Evolutionary conservation across 768 basidiomycete species (phyloP), one percentile per base, ranked within the genome.

Genomic region (Pisolithus microcarpus): DNA sequence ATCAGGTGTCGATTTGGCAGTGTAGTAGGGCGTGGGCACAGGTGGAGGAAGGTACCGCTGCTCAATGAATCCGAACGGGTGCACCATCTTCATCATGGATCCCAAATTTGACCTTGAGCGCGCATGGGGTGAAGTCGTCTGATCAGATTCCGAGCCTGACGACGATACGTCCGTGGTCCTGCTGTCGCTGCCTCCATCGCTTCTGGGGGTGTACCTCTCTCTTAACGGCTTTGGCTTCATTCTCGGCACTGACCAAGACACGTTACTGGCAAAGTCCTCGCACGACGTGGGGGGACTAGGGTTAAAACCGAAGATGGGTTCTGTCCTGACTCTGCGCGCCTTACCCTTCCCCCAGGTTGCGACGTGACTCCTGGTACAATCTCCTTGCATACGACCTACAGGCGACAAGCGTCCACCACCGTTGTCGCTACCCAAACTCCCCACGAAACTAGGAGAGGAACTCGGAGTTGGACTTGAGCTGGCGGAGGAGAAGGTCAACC

Each of bases 1-100:
- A 46, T 67, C 64, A 15, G 65, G 65, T 16, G 65, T 62, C 21
- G 67, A 61, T 18, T 60, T 56, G 26, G 65, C 65, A 23, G 65
- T 67, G 30, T 65, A 67, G 47, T 69, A 69, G 8, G 67, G 65
- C 38, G 65, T 69, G 28, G 58, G 56, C 44, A 54, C 43, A 26
- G 60, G 49, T 43, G 59, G 54, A 53, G 57, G 58, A 49, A 50
- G 53, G 51, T 60, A 56, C 48, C 51, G 44, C 19, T 58, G 63
- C 36, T 53, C 53, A 26, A 54, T 15, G 38, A 26, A 24, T 34
- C 46, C 55, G 47, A 54, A 38, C 6, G 56, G 54, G 38, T 54
- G 5, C 23, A 28, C 15, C 10, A 54, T 52, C 49, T 49, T 36
- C n/a, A 54, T 53, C 37, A 51, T 48, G 50, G 48, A 55, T 48